A percentile compares a stretch with the other conserved stretches of the same genome.
These are phyloP conservation scores for Coprinellus micaceus DNA, from an alignment of 768 basidiomycete species.

Conservation along the genomic window DNA sequence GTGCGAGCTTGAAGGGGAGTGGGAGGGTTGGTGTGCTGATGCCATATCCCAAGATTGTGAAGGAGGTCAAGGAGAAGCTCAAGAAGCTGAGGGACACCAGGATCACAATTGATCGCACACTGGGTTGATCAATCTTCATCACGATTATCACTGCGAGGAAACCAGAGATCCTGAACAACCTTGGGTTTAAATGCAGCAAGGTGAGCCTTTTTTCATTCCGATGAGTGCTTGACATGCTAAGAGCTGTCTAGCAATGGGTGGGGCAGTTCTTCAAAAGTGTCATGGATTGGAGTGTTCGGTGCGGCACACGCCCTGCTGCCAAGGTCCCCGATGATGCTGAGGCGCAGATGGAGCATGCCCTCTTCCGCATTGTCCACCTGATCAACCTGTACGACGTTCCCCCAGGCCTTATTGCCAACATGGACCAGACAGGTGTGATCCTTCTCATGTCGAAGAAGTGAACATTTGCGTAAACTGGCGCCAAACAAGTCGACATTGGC, in stretches of 20 bases:
- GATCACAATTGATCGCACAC: constrained; percentile 6
- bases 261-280: constrained; percentile 17
- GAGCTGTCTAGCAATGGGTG: constrained; percentile 4
- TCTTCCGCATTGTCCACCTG: constrained; percentile 17
- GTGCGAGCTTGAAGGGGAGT: constrained; percentile 3
- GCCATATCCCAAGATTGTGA: constrained; percentile 13
- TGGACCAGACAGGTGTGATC: constrained; percentile 20
- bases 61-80: constrained; percentile 14
- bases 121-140: constrained; percentile 17
- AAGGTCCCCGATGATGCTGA: constrained; percentile 13
- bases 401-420: constrained; percentile 17
- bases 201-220: not conserved
- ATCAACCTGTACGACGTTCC: constrained; percentile 18
- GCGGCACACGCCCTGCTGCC: constrained; percentile 14
- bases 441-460: constrained; percentile 10
- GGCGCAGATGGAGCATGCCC: constrained; percentile 9
- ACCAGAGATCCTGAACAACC: constrained; percentile 11
- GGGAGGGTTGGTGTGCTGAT: constrained; percentile 15
- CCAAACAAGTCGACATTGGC: constrained; percentile 23
- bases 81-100: constrained; percentile 12
- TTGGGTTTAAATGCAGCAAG: constrained; percentile 15
- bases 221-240: not conserved
- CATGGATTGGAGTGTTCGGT: constrained; percentile 16
- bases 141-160: constrained; percentile 8
- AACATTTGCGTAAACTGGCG: constrained; percentile 18